A percentile compares a stretch with the other conserved stretches of the same genome.
These are phyloP conservation scores for Hypoxylon sp. DNA, from an alignment of 2,329 filamentous ascomycete species.

Conservation along the genomic window DNA sequence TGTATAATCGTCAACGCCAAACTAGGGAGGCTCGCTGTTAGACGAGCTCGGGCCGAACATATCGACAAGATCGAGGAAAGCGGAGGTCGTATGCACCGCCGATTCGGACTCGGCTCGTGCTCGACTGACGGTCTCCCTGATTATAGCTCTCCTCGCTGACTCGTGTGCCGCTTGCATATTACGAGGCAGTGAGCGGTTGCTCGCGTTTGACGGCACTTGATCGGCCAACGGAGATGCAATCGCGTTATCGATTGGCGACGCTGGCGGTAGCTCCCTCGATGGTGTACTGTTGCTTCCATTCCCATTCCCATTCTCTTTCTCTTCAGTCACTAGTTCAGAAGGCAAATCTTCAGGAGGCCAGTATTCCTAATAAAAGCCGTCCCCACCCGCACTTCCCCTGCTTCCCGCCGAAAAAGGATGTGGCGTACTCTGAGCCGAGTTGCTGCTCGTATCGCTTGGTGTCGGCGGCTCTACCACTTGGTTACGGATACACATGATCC, in stretches of 20 bases:
- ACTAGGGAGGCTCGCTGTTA: slow-evolving; percentile 24
- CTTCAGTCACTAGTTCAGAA: slow-evolving; percentile 27
- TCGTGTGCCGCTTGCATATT: slow-evolving; percentile 42
- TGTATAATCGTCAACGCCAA: too few relatives aligned
- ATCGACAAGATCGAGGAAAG: too few relatives aligned
- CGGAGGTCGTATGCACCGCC: slow-evolving; percentile 13
- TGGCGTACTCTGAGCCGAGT: slow-evolving; percentile 51
- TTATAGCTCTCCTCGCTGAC: slow-evolving; percentile 41
- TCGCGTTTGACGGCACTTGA: slow-evolving; percentile 11
- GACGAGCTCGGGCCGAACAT: slow-evolving; percentile 33
- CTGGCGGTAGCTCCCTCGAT: slow-evolving; percentile 1
- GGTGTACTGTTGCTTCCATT: slow-evolving; percentile 4
- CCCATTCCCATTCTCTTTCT: slow-evolving; percentile 27
- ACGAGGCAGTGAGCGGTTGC: slow-evolving; percentile 12
- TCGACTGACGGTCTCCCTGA: slow-evolving; percentile 35
- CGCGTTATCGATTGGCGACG: slow-evolving; percentile 4
- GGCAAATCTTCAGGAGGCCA: slow-evolving; percentile 34
- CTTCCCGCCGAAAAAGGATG: slow-evolving; percentile 44
- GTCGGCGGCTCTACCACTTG: slow-evolving; percentile 71
- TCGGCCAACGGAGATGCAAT: slow-evolving; percentile 2
- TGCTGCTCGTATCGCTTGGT: slow-evolving; percentile 64
- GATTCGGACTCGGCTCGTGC: slow-evolving; percentile 40
- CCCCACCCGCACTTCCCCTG: slow-evolving; percentile 42
- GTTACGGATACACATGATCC: slow-evolving; percentile 75
- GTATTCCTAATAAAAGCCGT: slow-evolving; percentile 49